Base-by-base conservation (phyloP, 345 rosid genomes). In the Corymbia maculata region DNA sequence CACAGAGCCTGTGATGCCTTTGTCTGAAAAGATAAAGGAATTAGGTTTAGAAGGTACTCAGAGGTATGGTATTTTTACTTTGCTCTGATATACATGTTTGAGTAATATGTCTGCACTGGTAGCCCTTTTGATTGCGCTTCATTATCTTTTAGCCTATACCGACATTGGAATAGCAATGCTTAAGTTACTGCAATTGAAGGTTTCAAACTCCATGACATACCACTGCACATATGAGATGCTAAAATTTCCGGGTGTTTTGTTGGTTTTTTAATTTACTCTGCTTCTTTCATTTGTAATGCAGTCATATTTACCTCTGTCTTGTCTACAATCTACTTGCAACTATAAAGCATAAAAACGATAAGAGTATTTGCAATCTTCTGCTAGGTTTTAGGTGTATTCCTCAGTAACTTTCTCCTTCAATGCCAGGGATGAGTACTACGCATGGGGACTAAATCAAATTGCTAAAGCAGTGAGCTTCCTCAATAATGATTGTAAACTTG, bases 381-480 rank as follows among this genome's bases (percentile, higher is more conserved):
- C 87, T 80, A 89, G 51, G 16, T 52, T 90, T 45, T 59, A 36
- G 44, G 32, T 51, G 13, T 30, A 88, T 86, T 53, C 17, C 51
- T 51, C 89, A 51, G 75, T 32, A 85, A 85, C 61, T 87, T 70
- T 26, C 75, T 55, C 53, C 51, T 92, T 87, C 91, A 32, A 28
- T 91, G 86, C 86, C 90, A 98, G 99, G 95, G 99, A 97, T 93
- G 99, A 97, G 92, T 98, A 98, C 93, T 98, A 93, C 88, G 97
- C 99, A 12, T 92, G 98, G 95, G 99, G 99, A 32, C 90, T 98
- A 88, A 92, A 93, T 91, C 98, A 96, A 94, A 94, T 97, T 90
- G 94, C 98, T 91, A 98, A 98, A 93, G 99, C 99, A 57, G 98
- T 97, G 92, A 98, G 98, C 99, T 98, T 98, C 92, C 92, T 97